These are phyloP conservation scores for Neurospora cerealis DNA, from an alignment of 495 filamentous ascomycete genomes.

Conservation along the genomic window DNA sequence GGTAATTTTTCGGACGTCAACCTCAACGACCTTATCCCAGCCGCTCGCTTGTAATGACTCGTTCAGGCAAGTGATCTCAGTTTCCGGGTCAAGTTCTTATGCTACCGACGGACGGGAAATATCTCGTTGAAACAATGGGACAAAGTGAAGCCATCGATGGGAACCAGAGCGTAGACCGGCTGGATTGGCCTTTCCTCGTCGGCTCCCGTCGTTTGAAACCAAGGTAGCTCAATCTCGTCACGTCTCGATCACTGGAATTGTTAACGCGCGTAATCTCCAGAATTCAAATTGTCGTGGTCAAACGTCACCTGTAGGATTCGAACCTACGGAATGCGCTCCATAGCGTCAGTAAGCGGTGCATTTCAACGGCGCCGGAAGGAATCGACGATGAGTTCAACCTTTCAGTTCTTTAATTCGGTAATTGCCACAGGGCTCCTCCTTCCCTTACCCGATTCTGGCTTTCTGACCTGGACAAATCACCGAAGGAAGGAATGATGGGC, in stretches of 20 bases:
- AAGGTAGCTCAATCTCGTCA: not conserved
- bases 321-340: too few relatives aligned
- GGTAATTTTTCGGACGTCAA: not conserved
- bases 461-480: not conserved
- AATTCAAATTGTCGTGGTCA: not conserved
- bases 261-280: not conserved
- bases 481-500: not conserved
- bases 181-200: not conserved
- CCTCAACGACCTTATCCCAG: not conserved
- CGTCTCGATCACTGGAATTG: not conserved
- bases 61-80: not conserved
- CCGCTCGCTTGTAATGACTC: not conserved
- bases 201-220: not conserved
- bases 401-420: not conserved
- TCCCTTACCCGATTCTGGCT: not conserved
- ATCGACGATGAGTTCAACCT: not conserved
- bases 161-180: not conserved
- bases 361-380: not conserved
- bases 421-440: not conserved
- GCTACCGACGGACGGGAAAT: not conserved
- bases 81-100: not conserved
- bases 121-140: not conserved
- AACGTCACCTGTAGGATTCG: not conserved
- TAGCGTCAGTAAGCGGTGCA: too few relatives aligned
- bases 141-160: not conserved